Evolutionary conservation across 305 asterid genomes (phyloP).

Genomic region (Petunia hybrid): DNA sequence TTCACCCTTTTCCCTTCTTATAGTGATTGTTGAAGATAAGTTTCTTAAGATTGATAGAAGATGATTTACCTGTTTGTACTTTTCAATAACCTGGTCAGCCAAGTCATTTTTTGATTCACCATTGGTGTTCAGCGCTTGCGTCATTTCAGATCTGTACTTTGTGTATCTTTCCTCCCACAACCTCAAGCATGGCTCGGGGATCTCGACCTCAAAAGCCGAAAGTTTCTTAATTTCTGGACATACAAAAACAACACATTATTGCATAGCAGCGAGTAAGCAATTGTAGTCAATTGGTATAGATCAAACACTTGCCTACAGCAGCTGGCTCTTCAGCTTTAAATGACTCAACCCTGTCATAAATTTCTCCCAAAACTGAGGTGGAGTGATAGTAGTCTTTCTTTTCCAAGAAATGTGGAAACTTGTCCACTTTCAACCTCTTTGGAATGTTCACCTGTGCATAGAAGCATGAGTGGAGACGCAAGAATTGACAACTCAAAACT

Average conservation of each 20-base stretch:
- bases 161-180: conserved; percentile 54
- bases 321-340: conserved; percentile 39
- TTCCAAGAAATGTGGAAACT: conserved; percentile 76
- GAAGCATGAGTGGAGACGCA: not conserved
- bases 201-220: conserved; percentile 48
- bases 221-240: conserved; percentile 63
- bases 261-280: not conserved
- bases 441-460: conserved; percentile 61
- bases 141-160: conserved; percentile 61
- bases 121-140: conserved; percentile 39
- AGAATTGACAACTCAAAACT: conserved; percentile 1
- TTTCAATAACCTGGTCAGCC: conserved; percentile 62
- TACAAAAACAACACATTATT: not conserved
- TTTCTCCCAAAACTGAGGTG: conserved; percentile 66
- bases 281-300: conserved; percentile 1
- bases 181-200: conserved; percentile 39
- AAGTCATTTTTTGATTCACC: conserved; percentile 47
- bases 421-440: conserved; percentile 48
- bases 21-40: not conserved
- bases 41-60: not conserved
- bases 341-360: conserved; percentile 52
- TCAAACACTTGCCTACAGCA: conserved; percentile 48
- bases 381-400: conserved; percentile 53
- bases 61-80: conserved; percentile 67
- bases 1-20: not conserved